Conservation (phyloP, 2,329 filamentous ascomycete genomes). For the Calonectria hawksworthii region DNA sequence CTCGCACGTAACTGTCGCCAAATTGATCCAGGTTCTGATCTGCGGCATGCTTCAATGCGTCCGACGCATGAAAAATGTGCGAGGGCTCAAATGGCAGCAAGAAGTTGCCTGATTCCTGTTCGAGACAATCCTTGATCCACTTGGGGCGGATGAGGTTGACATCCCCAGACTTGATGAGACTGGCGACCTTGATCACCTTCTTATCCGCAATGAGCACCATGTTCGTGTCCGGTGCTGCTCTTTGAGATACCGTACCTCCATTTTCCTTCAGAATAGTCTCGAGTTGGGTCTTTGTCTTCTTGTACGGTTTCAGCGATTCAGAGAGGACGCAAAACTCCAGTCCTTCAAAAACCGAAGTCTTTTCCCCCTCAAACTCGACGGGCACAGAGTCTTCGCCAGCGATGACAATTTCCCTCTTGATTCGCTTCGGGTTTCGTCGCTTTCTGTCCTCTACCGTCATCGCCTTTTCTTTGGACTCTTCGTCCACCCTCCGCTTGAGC, state of each 20-base stretch:
- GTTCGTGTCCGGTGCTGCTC: conserved; percentile 70
- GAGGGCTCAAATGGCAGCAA: conserved; percentile 73
- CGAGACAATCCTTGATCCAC: conserved; percentile 89
- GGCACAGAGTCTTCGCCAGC: conserved; percentile 72
- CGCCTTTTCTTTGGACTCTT: conserved; percentile 79
- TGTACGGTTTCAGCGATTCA: conserved; percentile 77
- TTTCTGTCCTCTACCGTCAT: conserved; percentile 83
- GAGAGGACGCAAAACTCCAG: conserved; percentile 88
- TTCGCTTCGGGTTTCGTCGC: conserved; percentile 66
- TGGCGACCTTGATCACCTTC: conserved; percentile 84
- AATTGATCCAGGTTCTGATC: conserved; percentile 79
- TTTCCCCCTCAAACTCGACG: conserved; percentile 66
- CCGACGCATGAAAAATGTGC: conserved; percentile 81
- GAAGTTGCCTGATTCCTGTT: conserved; percentile 67
- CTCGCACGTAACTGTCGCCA: conserved; percentile 86
- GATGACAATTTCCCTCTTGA: conserved; percentile 79
- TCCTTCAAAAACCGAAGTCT: conserved; percentile 78
- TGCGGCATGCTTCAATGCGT: conserved; percentile 67
- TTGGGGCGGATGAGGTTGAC: conserved; percentile 81
- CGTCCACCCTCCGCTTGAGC: conserved; percentile 77
- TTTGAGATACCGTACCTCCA: conserved; percentile 85
- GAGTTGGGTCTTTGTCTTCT: conserved; percentile 83
- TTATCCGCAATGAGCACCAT: conserved; percentile 87
- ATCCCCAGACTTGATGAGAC: conserved; percentile 79
- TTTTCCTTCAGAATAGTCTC: conserved; percentile 87